A percentile compares a stretch with the other conserved stretches of the same genome.
Conservation (phyloP, 345 rosid genomes). For the Cardamine resedifolia region DNA sequence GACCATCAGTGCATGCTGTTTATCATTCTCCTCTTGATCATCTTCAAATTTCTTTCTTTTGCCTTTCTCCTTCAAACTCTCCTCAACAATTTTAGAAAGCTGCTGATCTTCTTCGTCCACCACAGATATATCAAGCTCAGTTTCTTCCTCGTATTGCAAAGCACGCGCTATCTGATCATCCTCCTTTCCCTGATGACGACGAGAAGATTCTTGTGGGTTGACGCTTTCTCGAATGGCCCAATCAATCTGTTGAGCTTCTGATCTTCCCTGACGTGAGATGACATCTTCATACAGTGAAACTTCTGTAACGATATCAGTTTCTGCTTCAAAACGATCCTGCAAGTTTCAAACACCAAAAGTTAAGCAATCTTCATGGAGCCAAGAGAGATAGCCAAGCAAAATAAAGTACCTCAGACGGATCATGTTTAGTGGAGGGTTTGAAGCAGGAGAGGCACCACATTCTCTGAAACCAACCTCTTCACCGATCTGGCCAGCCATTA, state of each 20-base stretch:
- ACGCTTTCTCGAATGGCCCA: slow-evolving; percentile 8
- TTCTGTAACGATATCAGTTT: neutral
- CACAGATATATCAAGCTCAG: neutral
- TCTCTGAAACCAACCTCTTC: neutral
- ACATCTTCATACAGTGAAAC: slow-evolving; percentile 6
- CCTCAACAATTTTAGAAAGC: slow-evolving; percentile 10
- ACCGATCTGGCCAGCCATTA: neutral
- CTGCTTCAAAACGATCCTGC: slow-evolving; percentile 20
- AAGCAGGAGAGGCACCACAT: neutral
- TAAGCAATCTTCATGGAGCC: neutral
- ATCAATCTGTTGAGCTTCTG: neutral
- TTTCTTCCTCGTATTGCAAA: slow-evolving; percentile 2
- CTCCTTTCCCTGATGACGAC: neutral
- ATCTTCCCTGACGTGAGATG: neutral
- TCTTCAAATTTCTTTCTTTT: slow-evolving; percentile 17
- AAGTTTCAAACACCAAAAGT: slow-evolving; percentile 15
- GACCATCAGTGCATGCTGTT: slow-evolving; percentile 60
- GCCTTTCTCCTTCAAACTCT: slow-evolving; percentile 40
- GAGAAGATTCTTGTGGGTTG: neutral
- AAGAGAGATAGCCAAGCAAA: neutral
- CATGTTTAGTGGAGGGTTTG: neutral
- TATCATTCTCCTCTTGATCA: slow-evolving; percentile 68
- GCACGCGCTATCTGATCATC: slow-evolving; percentile 9
- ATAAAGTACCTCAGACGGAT: neutral
- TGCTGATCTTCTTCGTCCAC: slow-evolving; percentile 24